Evolutionary conservation across 1,284 basidiomycete species (phyloP).

Genomic region (Sporisorium exsertum): DNA sequence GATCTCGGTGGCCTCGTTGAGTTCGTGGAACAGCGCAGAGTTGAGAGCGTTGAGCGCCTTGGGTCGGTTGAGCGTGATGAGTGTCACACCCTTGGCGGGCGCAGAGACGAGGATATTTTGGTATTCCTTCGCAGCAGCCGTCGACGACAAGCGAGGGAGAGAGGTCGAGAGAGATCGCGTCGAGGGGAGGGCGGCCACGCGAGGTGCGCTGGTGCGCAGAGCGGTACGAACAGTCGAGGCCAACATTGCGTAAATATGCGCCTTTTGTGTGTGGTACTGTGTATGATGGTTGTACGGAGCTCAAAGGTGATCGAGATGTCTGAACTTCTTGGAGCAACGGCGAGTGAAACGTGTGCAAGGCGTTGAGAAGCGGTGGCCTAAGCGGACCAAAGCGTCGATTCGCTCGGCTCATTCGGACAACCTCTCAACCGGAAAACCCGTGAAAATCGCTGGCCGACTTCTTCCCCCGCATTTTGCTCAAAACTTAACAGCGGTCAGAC

Average conservation of each 20-base stretch:
- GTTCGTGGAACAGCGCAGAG: conserved; percentile 74
- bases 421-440: conserved; percentile 43
- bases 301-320: background rate
- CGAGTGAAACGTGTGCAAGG: background rate
- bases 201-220: conserved; percentile 35
- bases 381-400: conserved; percentile 8
- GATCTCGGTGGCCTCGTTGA: conserved; percentile 81
- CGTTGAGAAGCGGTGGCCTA: conserved; percentile 16
- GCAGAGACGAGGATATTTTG: conserved; percentile 80
- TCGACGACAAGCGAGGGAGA: conserved; percentile 48
- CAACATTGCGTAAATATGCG: conserved; percentile 16
- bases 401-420: conserved; percentile 24
- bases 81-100: conserved; percentile 81
- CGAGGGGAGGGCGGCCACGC: conserved; percentile 26
- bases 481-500: background rate
- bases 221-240: conserved; percentile 37
- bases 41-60: conserved; percentile 84
- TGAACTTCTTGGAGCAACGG: conserved; percentile 7
- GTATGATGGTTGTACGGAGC: background rate
- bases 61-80: conserved; percentile 94
- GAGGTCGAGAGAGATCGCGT: conserved; percentile 53
- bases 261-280: background rate
- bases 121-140: conserved; percentile 66
- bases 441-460: conserved; percentile 27
- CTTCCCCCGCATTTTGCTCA: background rate